Conservation (phyloP, 2,329 filamentous ascomycete species). For the Penicillium sp. region DNA sequence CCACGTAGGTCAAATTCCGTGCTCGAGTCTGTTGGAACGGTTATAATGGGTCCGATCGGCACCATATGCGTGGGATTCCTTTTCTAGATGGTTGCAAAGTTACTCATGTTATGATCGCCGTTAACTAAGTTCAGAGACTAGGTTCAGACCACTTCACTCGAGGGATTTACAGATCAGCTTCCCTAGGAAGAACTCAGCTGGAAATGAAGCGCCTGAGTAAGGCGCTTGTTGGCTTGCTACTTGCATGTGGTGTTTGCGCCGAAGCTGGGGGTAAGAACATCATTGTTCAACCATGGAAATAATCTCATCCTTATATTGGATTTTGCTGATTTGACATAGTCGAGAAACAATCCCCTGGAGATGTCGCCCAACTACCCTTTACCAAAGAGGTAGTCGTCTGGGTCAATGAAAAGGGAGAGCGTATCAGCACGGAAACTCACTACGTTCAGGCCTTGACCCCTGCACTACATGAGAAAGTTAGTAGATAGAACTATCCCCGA, state of each 20-base stretch:
- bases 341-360: conserved; percentile 11
- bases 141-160: not conserved
- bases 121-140: conserved; percentile 13
- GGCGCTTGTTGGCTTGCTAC: conserved; percentile 11
- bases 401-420: conserved; percentile 57
- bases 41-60: conserved; percentile 25
- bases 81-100: conserved; percentile 3
- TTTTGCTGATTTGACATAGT: conserved; percentile 18
- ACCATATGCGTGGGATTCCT: not conserved
- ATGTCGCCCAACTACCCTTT: conserved; percentile 39
- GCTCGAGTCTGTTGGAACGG: not conserved
- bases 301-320: not conserved
- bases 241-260: conserved; percentile 18
- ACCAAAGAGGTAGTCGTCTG: conserved; percentile 56
- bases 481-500: conserved; percentile 1
- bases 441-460: conserved; percentile 6
- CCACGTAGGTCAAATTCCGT: not conserved
- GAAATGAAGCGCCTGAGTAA: conserved; percentile 16
- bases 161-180: not conserved
- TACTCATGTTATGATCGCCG: conserved; percentile 7
- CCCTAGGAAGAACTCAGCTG: not conserved
- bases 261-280: conserved; percentile 25
- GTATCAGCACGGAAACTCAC: conserved; percentile 44
- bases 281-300: not conserved
- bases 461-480: conserved; percentile 13